phyloP scores from a whole-genome alignment of 1,139 yeast species.

The Geotrichum cucujoidarum region DNA sequence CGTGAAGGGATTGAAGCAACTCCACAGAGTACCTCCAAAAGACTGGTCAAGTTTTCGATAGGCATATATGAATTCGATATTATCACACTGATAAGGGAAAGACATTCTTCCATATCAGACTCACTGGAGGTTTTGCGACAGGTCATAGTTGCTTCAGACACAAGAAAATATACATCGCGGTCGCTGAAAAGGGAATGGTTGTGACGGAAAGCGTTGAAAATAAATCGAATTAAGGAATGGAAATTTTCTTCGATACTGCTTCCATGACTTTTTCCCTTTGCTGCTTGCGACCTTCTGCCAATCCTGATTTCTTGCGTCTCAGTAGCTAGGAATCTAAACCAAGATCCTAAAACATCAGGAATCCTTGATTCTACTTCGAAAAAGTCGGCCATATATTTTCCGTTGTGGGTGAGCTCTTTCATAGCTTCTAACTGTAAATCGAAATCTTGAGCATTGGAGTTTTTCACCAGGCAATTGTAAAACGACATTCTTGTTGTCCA shows the following conservation, averaged over 20 bases:
- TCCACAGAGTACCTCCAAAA: conserved; percentile 49
- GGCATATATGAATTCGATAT: conserved; percentile 50
- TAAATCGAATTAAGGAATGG: conserved; percentile 38
- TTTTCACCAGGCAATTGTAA: conserved; percentile 53
- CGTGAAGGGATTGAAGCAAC: conserved; percentile 35
- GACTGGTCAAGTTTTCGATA: conserved; percentile 36
- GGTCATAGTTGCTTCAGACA: conserved; percentile 40
- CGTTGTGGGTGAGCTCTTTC: conserved; percentile 52
- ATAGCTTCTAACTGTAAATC: conserved; percentile 53
- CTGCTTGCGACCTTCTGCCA: conserved; percentile 29
- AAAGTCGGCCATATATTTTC: conserved; percentile 56
- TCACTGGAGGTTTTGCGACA: conserved; percentile 44
- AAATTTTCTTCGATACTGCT: conserved; percentile 34
- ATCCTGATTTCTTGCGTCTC: conserved; percentile 32
- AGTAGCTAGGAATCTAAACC: conserved; percentile 37
- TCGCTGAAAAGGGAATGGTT: conserved; percentile 43
- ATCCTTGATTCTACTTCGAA: conserved; percentile 47
- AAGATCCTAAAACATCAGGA: conserved; percentile 38
- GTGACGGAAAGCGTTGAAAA: conserved; percentile 46
- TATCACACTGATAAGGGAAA: conserved; percentile 46
- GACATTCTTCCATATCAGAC: conserved; percentile 41
- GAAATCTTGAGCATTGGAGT: conserved; percentile 50
- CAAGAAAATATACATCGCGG: conserved; percentile 25
- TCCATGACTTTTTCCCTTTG: conserved; percentile 34
- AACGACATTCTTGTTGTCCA: conserved; percentile 46